A percentile compares a stretch with the other conserved stretches of the same genome.
Evolutionary conservation across 352 stramenopile genomes (phyloP).

Genomic region (Pythium scleroteichum): DNA sequence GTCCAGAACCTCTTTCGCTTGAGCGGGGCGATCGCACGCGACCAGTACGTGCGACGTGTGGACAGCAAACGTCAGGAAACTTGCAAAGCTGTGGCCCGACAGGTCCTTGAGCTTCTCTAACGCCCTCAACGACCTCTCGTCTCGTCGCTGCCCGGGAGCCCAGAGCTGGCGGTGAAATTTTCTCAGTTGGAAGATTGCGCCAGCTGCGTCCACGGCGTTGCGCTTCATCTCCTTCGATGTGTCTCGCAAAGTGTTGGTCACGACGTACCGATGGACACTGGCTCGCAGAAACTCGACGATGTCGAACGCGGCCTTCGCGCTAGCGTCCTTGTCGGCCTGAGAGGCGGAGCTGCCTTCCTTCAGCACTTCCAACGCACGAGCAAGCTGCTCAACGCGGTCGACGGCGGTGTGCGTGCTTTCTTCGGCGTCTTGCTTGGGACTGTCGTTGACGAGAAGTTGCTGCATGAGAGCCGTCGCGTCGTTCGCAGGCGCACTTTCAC

Average conservation of each 20-base stretch:
- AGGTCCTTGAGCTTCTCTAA: conserved; percentile 13
- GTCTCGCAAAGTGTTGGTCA: neutral
- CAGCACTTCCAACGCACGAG: conserved; percentile 1
- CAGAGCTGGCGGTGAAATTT: conserved; percentile 16
- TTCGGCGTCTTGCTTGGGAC: neutral
- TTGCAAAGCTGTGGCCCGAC: neutral
- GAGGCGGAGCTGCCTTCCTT: conserved; percentile 3
- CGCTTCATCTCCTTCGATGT: conserved; percentile 1
- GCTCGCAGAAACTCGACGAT: conserved; percentile 5
- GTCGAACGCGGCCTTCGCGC: neutral
- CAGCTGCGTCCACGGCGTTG: neutral
- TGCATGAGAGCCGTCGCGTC: conserved; percentile 1
- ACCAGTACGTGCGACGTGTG: neutral
- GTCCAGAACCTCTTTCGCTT: conserved; percentile 13
- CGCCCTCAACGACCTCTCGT: neutral
- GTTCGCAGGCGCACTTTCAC: neutral
- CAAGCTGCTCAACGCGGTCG: conserved; percentile 9
- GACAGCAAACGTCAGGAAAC: conserved; percentile 6
- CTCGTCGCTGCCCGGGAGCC: neutral
- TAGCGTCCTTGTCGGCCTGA: neutral
- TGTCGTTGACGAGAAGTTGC: conserved; percentile 1
- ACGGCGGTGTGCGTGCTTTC: neutral
- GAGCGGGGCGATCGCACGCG: neutral
- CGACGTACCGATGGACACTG: neutral
- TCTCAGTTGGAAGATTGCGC: conserved; percentile 3